Conservation (phyloP, 768 basidiomycete species). For the Mrakia hoshinonis region DNA sequence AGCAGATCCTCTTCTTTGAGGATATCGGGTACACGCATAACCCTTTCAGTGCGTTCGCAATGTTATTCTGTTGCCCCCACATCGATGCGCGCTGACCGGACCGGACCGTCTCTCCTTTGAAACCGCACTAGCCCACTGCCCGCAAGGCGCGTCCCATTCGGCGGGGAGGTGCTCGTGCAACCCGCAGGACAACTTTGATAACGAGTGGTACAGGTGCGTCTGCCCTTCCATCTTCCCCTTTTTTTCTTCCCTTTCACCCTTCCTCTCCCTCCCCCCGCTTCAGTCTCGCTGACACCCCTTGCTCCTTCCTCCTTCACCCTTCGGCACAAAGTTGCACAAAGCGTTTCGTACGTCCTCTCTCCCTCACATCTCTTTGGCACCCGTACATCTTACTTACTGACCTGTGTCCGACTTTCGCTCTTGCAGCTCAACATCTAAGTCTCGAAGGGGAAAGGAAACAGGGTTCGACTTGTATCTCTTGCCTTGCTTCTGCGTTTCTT, state of each 20-base stretch:
- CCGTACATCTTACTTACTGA: too few relatives aligned
- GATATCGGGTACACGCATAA: slow-evolving; percentile 67
- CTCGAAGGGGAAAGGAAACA: too few relatives aligned
- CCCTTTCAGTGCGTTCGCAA: neutral
- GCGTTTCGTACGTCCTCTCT: too few relatives aligned
- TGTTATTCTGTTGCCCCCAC: neutral
- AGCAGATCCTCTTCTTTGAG: slow-evolving; percentile 88
- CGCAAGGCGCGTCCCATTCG: slow-evolving; percentile 51
- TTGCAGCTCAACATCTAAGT: too few relatives aligned
- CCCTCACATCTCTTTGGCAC: too few relatives aligned
- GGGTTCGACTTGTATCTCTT: too few relatives aligned
- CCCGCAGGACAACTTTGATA: slow-evolving; percentile 54
- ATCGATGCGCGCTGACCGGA: neutral
- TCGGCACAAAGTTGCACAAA: too few relatives aligned
- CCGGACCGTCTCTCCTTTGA: neutral
- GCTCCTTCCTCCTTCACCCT: too few relatives aligned
- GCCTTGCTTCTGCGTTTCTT: too few relatives aligned
- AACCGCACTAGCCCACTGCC: slow-evolving; percentile 57
- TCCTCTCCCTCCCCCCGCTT: neutral
- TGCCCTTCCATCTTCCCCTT: neutral
- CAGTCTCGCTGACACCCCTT: too few relatives aligned
- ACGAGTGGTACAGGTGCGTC: slow-evolving; percentile 36
- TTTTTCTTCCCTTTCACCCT: neutral
- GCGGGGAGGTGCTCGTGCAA: slow-evolving; percentile 12
- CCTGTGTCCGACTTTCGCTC: too few relatives aligned